Percentiles rank a stretch among this genome's conserved stretches.
Conservation (phyloP, 2,329 filamentous ascomycete species). For the Penicillium sp. region DNA sequence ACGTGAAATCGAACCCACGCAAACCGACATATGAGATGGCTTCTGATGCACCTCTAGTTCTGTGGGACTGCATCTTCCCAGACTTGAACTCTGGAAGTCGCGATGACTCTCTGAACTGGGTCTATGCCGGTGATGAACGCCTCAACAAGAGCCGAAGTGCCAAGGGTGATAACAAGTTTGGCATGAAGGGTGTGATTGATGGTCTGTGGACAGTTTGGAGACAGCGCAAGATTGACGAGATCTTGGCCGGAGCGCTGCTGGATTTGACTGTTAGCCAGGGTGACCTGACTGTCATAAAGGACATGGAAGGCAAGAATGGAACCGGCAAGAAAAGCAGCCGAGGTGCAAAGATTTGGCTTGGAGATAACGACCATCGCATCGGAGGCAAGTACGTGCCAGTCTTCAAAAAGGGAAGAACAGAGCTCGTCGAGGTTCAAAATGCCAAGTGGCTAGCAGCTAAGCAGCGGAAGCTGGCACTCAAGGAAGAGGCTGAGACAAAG, state of each 20-base stretch:
- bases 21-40: constrained; percentile 90
- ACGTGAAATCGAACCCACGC: constrained; percentile 69
- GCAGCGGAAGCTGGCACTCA: constrained; percentile 42
- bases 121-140: constrained; percentile 71
- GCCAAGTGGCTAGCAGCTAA: constrained; percentile 57
- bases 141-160: constrained; percentile 39
- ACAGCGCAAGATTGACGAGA: constrained; percentile 83
- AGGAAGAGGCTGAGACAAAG: constrained; percentile 18
- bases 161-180: constrained; percentile 61
- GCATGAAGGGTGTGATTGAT: constrained; percentile 67
- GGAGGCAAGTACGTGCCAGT: constrained; percentile 61
- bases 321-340: constrained; percentile 30
- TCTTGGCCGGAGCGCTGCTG: constrained; percentile 74
- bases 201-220: constrained; percentile 83
- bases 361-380: constrained; percentile 55
- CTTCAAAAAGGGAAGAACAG: constrained; percentile 57
- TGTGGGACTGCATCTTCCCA: constrained; percentile 95
- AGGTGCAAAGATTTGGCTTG: constrained; percentile 59
- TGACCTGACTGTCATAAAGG: constrained; percentile 31
- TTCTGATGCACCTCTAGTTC: constrained; percentile 81
- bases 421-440: constrained; percentile 63
- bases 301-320: constrained; percentile 22
- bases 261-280: constrained; percentile 56
- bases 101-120: constrained; percentile 71
- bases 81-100: constrained; percentile 47